These are phyloP conservation scores for Vickermania ingenoplastis DNA, from an alignment of 208 protist species.

Conservation along the genomic window DNA sequence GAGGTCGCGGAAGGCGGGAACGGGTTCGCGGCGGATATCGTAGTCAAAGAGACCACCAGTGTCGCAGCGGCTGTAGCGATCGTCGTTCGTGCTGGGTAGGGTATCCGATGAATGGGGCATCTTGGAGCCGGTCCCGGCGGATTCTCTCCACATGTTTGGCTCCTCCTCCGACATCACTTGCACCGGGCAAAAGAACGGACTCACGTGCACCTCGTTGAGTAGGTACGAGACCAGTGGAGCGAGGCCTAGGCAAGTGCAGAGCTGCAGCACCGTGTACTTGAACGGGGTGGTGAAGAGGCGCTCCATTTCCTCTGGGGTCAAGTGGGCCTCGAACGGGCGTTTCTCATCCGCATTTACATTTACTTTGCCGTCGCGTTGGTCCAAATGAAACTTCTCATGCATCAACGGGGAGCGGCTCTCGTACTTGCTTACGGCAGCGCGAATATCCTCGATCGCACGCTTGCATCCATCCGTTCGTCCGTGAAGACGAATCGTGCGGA, in stretches of 20 bases:
- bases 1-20: slow-evolving; percentile 3
- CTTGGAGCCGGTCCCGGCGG: neutral
- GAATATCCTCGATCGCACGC: slow-evolving; percentile 35
- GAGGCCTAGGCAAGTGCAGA: slow-evolving; percentile 42
- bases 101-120: neutral
- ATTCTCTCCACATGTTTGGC: neutral
- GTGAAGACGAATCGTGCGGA: slow-evolving; percentile 32
- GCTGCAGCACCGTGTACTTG: slow-evolving; percentile 60
- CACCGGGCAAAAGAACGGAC: slow-evolving; percentile 33
- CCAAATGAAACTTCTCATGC: neutral
- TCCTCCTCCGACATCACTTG: neutral
- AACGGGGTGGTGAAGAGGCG: slow-evolving; percentile 42
- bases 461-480: slow-evolving; percentile 23
- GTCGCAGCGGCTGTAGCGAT: neutral
- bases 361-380: slow-evolving; percentile 1
- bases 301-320: slow-evolving; percentile 16
- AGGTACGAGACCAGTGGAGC: slow-evolving; percentile 40
- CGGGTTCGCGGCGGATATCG: slow-evolving; percentile 1
- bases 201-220: slow-evolving; percentile 31
- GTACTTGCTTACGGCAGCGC: slow-evolving; percentile 16
- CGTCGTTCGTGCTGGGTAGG: neutral
- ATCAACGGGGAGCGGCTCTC: slow-evolving; percentile 3
- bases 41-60: neutral
- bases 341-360: neutral
- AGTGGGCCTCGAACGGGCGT: neutral